Conservation (phyloP, 1,284 basidiomycete species). For the Leccinum pachyderme region DNA sequence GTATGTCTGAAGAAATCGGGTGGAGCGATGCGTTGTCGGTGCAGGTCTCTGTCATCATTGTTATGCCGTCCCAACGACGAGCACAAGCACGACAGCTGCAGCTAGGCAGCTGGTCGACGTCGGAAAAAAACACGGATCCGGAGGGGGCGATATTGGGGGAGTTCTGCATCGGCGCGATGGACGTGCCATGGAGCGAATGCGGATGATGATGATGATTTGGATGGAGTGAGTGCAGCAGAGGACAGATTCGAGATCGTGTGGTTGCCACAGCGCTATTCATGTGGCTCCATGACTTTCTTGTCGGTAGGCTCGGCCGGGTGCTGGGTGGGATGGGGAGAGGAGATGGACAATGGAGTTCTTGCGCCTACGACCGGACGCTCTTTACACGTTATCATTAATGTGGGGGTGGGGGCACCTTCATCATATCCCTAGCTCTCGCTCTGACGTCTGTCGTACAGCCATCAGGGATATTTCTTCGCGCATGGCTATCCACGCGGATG, state of each 20-base stretch:
- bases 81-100: neutral
- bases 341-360: neutral
- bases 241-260: neutral
- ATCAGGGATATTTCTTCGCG: neutral
- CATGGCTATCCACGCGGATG: neutral
- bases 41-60: constrained; percentile 41
- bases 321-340: neutral
- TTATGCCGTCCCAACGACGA: constrained; percentile 39
- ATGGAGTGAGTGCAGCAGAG: neutral
- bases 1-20: constrained; percentile 1
- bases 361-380: neutral
- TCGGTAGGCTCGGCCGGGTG: neutral
- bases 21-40: constrained; percentile 23
- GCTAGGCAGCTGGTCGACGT: constrained; percentile 1
- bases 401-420: neutral
- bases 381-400: neutral
- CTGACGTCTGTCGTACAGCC: neutral
- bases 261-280: neutral
- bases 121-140: neutral
- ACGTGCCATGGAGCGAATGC: constrained; percentile 19
- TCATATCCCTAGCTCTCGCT: neutral
- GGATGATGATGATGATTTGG: constrained; percentile 8
- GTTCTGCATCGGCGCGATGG: constrained; percentile 27
- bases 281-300: neutral
- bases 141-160: constrained; percentile 19